Conservation (phyloP, 768 basidiomycete species). For the Collybia nuda region DNA sequence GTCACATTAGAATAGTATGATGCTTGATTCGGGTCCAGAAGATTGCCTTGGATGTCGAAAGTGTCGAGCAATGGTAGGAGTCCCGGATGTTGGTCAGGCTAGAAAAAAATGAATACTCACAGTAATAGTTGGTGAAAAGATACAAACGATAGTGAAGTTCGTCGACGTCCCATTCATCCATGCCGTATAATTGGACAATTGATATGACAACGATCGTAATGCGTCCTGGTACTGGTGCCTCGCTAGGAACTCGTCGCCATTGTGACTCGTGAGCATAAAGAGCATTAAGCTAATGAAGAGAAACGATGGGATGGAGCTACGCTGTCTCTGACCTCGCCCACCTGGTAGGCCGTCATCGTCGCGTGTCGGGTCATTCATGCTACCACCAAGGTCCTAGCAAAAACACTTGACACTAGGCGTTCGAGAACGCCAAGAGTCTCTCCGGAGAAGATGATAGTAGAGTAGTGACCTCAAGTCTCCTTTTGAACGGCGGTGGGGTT, state of each 20-base stretch:
- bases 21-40: slow-evolving; percentile 40
- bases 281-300: slow-evolving; percentile 73
- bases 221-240: slow-evolving; percentile 67
- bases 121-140: background rate
- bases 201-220: slow-evolving; percentile 54
- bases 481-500: no score
- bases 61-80: slow-evolving; percentile 47
- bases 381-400: no score
- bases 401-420: no score
- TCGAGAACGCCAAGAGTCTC: no score
- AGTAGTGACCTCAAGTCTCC: no score
- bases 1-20: slow-evolving; percentile 79
- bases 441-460: no score
- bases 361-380: slow-evolving; percentile 24
- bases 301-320: slow-evolving; percentile 70
- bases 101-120: slow-evolving; percentile 1
- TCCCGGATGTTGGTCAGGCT: slow-evolving; percentile 49
- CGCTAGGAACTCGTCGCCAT: slow-evolving; percentile 63
- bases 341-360: slow-evolving; percentile 41
- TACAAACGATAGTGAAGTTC: slow-evolving; percentile 61
- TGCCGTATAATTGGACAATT: slow-evolving; percentile 70
- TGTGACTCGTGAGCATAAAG: slow-evolving; percentile 78
- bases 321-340: slow-evolving; percentile 34
- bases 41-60: slow-evolving; percentile 43
- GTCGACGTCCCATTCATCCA: slow-evolving; percentile 71